phyloP scores from a whole-genome alignment of 306 rosid species.

The Cucumis melo region DNA sequence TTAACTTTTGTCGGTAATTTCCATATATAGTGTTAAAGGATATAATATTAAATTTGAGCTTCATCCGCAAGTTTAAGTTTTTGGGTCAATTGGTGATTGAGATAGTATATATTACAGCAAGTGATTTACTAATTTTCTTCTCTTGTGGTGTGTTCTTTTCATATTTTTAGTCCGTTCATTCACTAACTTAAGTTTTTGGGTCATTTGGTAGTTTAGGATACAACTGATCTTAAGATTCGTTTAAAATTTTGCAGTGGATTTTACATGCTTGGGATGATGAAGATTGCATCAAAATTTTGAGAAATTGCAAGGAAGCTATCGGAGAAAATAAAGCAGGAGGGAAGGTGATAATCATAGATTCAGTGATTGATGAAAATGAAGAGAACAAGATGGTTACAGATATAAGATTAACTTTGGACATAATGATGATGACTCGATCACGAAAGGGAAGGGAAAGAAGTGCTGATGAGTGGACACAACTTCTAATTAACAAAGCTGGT shows the following conservation, averaged over 20 bases:
- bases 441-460: background rate
- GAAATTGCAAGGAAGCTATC: conserved; percentile 34
- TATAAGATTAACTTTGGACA: conserved; percentile 33
- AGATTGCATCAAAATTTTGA: conserved; percentile 44
- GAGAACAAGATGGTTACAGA: conserved; percentile 9
- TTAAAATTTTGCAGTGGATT: conserved; percentile 20
- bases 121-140: too few species aligned
- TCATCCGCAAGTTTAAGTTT: too few species aligned
- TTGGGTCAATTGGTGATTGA: too few species aligned
- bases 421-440: background rate
- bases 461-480: conserved; percentile 33
- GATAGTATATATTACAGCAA: too few species aligned
- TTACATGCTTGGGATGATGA: conserved; percentile 54
- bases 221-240: too few species aligned
- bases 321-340: conserved; percentile 23
- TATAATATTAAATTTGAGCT: too few species aligned
- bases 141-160: too few species aligned
- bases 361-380: conserved; percentile 25
- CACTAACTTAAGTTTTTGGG: too few species aligned
- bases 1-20: too few species aligned
- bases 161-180: too few species aligned
- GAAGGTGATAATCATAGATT: conserved; percentile 39
- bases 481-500: conserved; percentile 35
- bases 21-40: too few species aligned
- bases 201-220: too few species aligned